These are phyloP conservation scores for Phytophthora syringae DNA, from an alignment of 352 stramenopile genomes.

Conservation along the genomic window DNA sequence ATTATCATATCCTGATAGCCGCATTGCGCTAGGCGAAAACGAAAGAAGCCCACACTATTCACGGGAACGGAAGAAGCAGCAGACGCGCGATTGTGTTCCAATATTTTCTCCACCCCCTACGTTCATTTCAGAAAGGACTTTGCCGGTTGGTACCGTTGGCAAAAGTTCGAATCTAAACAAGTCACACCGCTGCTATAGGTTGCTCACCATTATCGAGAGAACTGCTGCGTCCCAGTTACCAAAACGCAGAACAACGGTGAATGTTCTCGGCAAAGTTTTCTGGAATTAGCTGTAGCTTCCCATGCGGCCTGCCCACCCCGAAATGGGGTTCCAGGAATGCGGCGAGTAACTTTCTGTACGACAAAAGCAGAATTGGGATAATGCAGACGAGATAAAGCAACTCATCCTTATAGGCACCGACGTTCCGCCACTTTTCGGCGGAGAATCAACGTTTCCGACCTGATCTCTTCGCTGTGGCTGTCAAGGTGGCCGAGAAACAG, in stretches of 20 bases:
- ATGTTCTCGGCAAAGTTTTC: background rate
- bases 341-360: background rate
- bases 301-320: slow-evolving; percentile 6
- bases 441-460: slow-evolving; percentile 3
- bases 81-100: no score
- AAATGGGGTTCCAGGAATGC: slow-evolving; percentile 24
- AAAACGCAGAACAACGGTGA: background rate
- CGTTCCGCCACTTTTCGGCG: background rate
- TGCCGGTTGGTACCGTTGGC: no score
- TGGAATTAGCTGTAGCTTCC: slow-evolving; percentile 5
- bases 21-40: no score
- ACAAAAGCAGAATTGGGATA: slow-evolving; percentile 11
- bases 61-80: background rate
- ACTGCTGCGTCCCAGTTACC: background rate
- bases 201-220: no score
- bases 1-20: no score
- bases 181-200: no score
- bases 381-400: slow-evolving; percentile 11
- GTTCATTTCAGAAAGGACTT: slow-evolving; percentile 1
- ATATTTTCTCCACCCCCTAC: background rate
- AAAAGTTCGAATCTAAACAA: no score
- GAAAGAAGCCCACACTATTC: no score
- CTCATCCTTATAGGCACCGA: background rate
- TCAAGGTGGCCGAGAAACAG: background rate
- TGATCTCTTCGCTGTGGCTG: slow-evolving; percentile 17